Evolutionary conservation across 768 basidiomycete species (phyloP).

Genomic region (Clitopilus passeckerianus): DNA sequence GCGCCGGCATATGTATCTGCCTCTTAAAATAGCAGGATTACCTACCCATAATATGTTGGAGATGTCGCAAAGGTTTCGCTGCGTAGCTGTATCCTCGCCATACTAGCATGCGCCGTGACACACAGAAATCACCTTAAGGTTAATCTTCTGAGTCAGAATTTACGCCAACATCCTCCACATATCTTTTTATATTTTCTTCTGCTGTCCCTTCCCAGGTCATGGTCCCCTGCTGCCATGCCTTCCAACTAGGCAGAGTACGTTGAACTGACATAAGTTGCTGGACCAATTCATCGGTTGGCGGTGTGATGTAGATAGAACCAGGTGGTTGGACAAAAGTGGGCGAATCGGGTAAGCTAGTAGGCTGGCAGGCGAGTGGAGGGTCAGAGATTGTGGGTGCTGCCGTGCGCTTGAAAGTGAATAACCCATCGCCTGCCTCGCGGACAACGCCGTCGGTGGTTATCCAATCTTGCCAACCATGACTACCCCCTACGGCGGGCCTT

Average conservation of each 20-base stretch:
- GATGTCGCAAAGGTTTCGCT: no score
- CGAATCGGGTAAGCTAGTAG: not conserved
- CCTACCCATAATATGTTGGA: no score
- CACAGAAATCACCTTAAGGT: no score
- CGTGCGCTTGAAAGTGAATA: not conserved
- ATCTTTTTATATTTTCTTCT: not conserved
- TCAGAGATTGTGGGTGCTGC: not conserved
- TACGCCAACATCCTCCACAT: not conserved
- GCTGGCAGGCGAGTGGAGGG: not conserved
- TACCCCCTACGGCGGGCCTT: not conserved
- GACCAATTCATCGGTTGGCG: not conserved
- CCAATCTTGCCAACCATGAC: not conserved
- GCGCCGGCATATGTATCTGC: no score
- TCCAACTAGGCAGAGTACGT: not conserved
- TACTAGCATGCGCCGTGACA: no score
- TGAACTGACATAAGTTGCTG: not conserved
- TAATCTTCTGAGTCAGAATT: no score
- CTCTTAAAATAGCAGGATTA: no score
- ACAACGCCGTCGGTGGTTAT: not conserved
- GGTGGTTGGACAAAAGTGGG: not conserved
- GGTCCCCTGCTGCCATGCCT: not conserved
- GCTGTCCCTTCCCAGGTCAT: not conserved
- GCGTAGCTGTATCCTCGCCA: no score
- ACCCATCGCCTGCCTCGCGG: not conserved
- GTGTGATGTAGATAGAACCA: not conserved